A percentile compares a stretch with the other conserved stretches of the same genome.
These are phyloP conservation scores for Sporobolomyces roseus DNA, from an alignment of 768 basidiomycete species.

Conservation along the genomic window DNA sequence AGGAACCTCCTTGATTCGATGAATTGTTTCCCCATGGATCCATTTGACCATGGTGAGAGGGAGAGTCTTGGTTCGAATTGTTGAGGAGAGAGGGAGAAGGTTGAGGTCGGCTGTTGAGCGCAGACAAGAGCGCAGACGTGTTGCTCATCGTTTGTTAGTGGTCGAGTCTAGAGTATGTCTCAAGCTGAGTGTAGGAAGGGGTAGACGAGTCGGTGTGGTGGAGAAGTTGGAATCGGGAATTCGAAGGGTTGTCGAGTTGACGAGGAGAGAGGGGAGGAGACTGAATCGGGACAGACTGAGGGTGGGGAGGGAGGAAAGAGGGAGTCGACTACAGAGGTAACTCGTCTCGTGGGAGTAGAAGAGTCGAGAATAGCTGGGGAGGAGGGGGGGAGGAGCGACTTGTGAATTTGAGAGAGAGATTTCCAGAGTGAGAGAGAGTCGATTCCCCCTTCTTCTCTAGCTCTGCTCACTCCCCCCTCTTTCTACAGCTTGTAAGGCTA, in stretches of 20 bases:
- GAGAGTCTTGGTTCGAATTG: conserved; percentile 33
- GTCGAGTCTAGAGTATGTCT: neutral
- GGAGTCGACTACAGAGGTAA: no score
- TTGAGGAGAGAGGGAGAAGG: conserved; percentile 19
- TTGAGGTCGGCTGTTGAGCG: conserved; percentile 33
- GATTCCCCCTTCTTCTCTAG: neutral
- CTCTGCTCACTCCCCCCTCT: conserved; percentile 11
- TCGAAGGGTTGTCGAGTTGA: neutral
- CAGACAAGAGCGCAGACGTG: conserved; percentile 30
- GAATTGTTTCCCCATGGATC: conserved; percentile 21
- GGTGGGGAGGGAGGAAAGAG: neutral
- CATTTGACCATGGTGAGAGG: conserved; percentile 1
- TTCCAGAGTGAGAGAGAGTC: neutral
- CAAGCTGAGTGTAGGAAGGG: no score
- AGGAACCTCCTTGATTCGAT: conserved; percentile 20
- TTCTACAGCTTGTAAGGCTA: conserved; percentile 18
- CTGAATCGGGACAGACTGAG: neutral
- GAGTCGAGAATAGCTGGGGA: no score
- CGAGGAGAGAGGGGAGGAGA: neutral
- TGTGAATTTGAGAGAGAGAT: neutral
- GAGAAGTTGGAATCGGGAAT: neutral
- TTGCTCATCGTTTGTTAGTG: conserved; percentile 23
- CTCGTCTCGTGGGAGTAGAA: no score
- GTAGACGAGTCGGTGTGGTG: no score
- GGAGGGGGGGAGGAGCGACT: neutral